Evolutionary conservation across 768 basidiomycete genomes (phyloP).

Genomic region (Clathrus columnatus): DNA sequence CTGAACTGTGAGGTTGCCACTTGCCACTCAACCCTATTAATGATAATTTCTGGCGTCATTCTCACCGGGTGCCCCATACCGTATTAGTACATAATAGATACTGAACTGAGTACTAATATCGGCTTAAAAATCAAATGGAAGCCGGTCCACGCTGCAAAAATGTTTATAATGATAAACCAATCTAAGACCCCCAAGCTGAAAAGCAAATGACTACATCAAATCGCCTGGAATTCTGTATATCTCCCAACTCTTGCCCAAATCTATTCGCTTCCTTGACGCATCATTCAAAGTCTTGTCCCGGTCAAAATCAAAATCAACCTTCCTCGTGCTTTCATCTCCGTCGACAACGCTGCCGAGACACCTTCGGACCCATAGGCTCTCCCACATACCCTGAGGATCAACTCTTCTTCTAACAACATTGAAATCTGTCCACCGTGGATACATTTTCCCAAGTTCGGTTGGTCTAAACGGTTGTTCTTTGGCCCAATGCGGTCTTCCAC

Average conservation of each 20-base stretch:
- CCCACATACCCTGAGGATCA: constrained; percentile 36
- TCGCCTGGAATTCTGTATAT: not conserved
- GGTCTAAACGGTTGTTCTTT: constrained; percentile 77
- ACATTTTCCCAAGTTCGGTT: constrained; percentile 51
- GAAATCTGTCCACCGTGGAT: constrained; percentile 80
- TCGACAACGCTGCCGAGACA: not conserved
- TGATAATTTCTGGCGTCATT: too few species aligned
- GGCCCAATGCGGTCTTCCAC: constrained; percentile 93
- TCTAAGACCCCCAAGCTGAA: too few species aligned
- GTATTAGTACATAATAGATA: too few species aligned
- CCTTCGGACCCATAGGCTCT: not conserved
- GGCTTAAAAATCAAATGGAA: too few species aligned
- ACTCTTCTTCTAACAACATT: constrained; percentile 51
- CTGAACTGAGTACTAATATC: too few species aligned
- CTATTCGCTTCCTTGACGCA: not conserved
- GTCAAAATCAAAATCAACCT: not conserved
- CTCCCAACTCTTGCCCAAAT: not conserved
- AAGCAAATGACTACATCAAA: not conserved
- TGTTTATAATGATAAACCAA: too few species aligned
- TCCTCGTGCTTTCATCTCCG: not conserved
- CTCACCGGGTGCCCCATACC: too few species aligned
- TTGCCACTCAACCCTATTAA: too few species aligned
- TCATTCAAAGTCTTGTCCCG: not conserved
- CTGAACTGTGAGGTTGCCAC: too few species aligned
- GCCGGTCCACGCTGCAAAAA: too few species aligned